Evolutionary conservation across 2,329 filamentous ascomycete genomes (phyloP).

Genomic region (Calycina herbarum): DNA sequence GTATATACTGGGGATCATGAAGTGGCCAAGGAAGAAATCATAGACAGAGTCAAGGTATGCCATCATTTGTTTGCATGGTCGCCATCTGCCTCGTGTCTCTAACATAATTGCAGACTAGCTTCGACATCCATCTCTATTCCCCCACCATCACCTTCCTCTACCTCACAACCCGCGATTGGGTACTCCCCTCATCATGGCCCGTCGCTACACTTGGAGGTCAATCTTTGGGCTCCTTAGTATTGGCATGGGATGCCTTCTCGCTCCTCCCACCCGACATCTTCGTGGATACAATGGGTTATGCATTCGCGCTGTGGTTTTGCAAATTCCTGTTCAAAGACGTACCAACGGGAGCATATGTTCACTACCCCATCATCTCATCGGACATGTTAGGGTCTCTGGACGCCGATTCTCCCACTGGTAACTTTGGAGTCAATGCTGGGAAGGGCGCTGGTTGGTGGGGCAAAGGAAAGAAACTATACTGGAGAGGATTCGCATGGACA

Average conservation of each 20-base stretch:
- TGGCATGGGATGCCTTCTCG: slow-evolving; percentile 92
- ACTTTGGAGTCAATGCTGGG: slow-evolving; percentile 79
- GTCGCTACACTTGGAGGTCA: slow-evolving; percentile 93
- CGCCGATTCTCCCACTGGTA: slow-evolving; percentile 56
- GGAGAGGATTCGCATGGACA: slow-evolving; percentile 77
- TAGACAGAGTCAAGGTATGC: slow-evolving; percentile 71
- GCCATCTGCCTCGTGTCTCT: slow-evolving; percentile 3
- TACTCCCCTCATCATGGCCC: slow-evolving; percentile 84
- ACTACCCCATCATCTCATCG: slow-evolving; percentile 97
- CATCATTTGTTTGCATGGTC: not conserved
- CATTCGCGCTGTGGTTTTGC: slow-evolving; percentile 80
- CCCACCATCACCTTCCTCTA: slow-evolving; percentile 87
- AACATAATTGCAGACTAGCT: slow-evolving; percentile 61
- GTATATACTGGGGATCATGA: slow-evolving; percentile 97
- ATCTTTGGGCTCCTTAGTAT: slow-evolving; percentile 80
- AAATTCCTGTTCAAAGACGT: slow-evolving; percentile 79
- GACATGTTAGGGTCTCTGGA: slow-evolving; percentile 91
- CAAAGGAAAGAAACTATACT: slow-evolving; percentile 75
- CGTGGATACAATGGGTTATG: slow-evolving; percentile 97
- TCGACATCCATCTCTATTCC: slow-evolving; percentile 87
- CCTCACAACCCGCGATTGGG: slow-evolving; percentile 81
- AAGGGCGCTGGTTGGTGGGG: slow-evolving; percentile 73
- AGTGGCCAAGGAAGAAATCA: slow-evolving; percentile 75
- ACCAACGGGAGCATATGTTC: slow-evolving; percentile 89
- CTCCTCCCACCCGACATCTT: slow-evolving; percentile 91